A percentile compares a stretch with the other conserved stretches of the same genome.
These are phyloP conservation scores for Cryptosporidium baileyi DNA, from an alignment of 169 alveolate genomes.

Conservation along the genomic window DNA sequence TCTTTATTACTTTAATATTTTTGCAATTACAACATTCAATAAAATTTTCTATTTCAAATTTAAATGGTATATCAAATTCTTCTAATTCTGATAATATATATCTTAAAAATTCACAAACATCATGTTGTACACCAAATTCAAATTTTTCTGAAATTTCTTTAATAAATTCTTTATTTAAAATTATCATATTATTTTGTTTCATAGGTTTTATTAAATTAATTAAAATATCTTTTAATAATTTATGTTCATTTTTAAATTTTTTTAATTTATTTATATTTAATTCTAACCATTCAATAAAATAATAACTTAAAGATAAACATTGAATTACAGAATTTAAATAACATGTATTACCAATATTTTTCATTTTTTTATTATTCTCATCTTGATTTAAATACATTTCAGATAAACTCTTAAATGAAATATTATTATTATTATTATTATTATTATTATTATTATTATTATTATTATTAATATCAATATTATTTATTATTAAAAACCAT, in stretches of 20 bases:
- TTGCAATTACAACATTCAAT: constrained; percentile 1
- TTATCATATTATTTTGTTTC: background rate
- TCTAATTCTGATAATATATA: constrained; percentile 24
- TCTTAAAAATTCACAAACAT: constrained; percentile 52
- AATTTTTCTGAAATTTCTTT: constrained; percentile 5
- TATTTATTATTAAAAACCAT: background rate
- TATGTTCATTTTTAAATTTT: background rate
- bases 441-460: background rate
- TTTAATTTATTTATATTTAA: background rate
- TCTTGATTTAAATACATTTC: background rate
- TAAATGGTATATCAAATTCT: background rate
- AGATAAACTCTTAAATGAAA: background rate
- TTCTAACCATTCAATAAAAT: constrained; percentile 31
- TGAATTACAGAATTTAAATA: constrained; percentile 66
- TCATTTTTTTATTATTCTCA: constrained; percentile 13
- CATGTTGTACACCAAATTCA: constrained; percentile 35
- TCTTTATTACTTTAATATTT: background rate
- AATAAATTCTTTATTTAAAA: background rate
- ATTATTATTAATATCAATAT: background rate
- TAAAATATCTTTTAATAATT: background rate
- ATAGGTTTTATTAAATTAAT: background rate
- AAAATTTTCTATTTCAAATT: background rate
- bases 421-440: background rate
- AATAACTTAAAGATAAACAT: constrained; percentile 44
- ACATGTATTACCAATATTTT: constrained; percentile 68